Evolutionary conservation across 495 filamentous ascomycete species (phyloP).

Genomic region (Astrothelium macrocarpum): DNA sequence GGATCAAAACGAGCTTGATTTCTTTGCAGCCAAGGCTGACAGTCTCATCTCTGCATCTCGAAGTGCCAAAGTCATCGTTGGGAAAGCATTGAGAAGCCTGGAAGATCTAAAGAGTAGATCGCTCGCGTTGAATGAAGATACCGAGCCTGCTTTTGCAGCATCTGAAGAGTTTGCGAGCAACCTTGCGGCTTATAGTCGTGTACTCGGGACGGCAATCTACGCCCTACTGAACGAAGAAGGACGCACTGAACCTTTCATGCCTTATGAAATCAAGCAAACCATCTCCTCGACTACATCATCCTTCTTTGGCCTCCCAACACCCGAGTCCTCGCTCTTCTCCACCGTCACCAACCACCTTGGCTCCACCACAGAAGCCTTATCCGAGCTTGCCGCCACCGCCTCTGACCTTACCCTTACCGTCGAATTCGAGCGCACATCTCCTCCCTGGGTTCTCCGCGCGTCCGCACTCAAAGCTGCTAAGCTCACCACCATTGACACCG

Average conservation of each 20-base stretch:
- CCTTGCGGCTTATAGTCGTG: conserved; percentile 57
- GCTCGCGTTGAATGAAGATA: conserved; percentile 59
- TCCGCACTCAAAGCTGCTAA: conserved; percentile 69
- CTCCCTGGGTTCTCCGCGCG: conserved; percentile 78
- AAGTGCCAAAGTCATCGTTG: conserved; percentile 72
- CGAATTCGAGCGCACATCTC: conserved; percentile 68
- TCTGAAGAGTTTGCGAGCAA: conserved; percentile 55
- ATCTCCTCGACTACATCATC: conserved; percentile 48
- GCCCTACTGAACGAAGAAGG: conserved; percentile 62
- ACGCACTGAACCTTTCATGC: conserved; percentile 54
- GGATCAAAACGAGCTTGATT: conserved; percentile 49
- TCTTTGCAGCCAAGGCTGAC: conserved; percentile 64
- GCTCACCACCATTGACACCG: conserved; percentile 64
- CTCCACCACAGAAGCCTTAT: conserved; percentile 51
- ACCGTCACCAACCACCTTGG: conserved; percentile 59
- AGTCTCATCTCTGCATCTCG: conserved; percentile 62
- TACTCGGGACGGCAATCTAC: conserved; percentile 57
- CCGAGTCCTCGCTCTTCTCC: conserved; percentile 54
- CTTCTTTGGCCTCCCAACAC: conserved; percentile 34
- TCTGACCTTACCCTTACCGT: conserved; percentile 67
- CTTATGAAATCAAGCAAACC: conserved; percentile 52
- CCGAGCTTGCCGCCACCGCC: conserved; percentile 63
- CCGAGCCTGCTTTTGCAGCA: conserved; percentile 43
- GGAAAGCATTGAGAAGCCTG: conserved; percentile 66
- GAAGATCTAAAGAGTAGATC: conserved; percentile 71